Evolutionary conservation across 1,284 basidiomycete species (phyloP).

Genomic region (Papiliotrema nemorosa): DNA sequence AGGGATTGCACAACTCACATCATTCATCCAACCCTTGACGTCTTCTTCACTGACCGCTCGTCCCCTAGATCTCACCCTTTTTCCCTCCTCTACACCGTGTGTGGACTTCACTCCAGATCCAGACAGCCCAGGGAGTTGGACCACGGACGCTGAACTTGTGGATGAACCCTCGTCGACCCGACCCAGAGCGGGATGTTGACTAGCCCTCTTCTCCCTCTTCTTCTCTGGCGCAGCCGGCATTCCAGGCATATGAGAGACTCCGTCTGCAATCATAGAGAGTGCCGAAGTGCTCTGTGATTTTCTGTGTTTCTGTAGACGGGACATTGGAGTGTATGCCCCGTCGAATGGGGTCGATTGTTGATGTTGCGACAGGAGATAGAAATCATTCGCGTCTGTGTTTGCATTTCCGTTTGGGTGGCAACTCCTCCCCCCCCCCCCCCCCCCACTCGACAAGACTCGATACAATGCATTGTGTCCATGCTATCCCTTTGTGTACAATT

Average conservation of each 20-base stretch:
- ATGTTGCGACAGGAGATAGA: no score
- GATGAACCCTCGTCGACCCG: slow-evolving; percentile 3
- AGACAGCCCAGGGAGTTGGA: slow-evolving; percentile 11
- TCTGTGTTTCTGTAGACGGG: not conserved
- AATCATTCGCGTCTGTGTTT: no score
- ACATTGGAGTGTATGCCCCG: no score
- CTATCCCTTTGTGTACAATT: no score
- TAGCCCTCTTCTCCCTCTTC: slow-evolving; percentile 2
- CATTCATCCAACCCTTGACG: slow-evolving; percentile 22
- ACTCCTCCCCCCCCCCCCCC: no score
- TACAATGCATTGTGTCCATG: no score
- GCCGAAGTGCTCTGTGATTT: slow-evolving; percentile 10
- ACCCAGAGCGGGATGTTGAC: slow-evolving; percentile 11
- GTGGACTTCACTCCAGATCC: not conserved
- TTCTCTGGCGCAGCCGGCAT: not conserved
- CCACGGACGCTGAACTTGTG: slow-evolving; percentile 4
- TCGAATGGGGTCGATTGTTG: no score
- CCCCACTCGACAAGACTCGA: no score
- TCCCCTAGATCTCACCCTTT: not conserved
- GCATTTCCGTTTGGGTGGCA: no score
- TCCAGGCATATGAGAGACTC: not conserved
- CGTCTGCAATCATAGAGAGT: slow-evolving; percentile 20
- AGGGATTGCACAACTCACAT: slow-evolving; percentile 18
- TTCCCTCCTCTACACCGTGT: slow-evolving; percentile 3
- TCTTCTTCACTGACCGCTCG: slow-evolving; percentile 8